Evolutionary conservation across 2,329 filamentous ascomycete species (phyloP), one percentile per base, ranked within the genome.

Genomic region (Paecilomyces sp.): DNA sequence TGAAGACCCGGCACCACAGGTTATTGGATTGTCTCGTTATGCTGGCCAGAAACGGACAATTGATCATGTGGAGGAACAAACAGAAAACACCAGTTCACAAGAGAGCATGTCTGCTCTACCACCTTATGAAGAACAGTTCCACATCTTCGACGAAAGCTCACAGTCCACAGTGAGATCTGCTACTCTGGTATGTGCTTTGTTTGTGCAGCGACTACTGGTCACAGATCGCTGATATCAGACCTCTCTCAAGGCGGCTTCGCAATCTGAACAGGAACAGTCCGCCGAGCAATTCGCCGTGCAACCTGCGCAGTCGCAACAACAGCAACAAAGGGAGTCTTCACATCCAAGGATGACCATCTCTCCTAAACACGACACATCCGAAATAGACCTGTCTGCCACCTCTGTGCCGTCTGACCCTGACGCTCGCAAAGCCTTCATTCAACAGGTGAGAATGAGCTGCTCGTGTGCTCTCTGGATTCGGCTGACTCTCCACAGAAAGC

Each of bases 31-130:
- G 3, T 71, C 73, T 51, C 68, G 68, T 18, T 71, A 75, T 63
- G 70, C 70, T 36, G 75, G 74, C 7, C 74, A 76, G 64, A 77
- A 77, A 65, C 68, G 75, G 36, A 68, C 72, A 51, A 76, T 76
- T 61, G 70, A 74, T 50, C 72, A 77, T 60, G 70, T 76, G 56
- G 71, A 75, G 4, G 66, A 69, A 55, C 60, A 59, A 24, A 67
- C 67, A 59, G 65, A 66, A 58, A 66, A 64, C 36, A 62, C 61
- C 24, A 62, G 62, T 36, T 59, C 58, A 28, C 62, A 61, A 56
- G 63, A 63, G 59, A 61, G 51, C 25, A 34, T 61, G n/a, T 59
- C 61, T 55, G 61, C 34, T 31, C 53, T 47, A 30, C 36, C 57
- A n/a, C 58, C 56, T 52, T 56, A 31, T 24, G 63, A 63, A 22